Evolutionary conservation across 2,329 filamentous ascomycete species (phyloP).

Genomic region (Leptographium radiaticola): DNA sequence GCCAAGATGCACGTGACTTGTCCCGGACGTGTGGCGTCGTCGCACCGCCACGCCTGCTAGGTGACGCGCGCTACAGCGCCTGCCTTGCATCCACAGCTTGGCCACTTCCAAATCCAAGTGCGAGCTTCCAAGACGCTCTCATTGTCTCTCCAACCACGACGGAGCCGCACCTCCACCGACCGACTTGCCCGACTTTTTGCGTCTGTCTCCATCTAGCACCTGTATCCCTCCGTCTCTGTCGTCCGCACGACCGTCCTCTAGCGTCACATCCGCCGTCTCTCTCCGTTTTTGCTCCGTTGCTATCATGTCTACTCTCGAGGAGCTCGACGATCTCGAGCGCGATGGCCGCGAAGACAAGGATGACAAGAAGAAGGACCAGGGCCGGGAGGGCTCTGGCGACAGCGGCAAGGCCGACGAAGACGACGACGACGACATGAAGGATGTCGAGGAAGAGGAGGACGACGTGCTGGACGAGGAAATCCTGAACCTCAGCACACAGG

Average conservation of each 20-base stretch:
- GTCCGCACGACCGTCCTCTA: background rate
- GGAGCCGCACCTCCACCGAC: background rate
- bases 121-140: background rate
- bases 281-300: background rate
- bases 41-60: constrained; percentile 1
- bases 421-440: constrained; percentile 84
- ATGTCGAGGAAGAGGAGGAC: constrained; percentile 61
- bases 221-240: background rate
- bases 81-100: constrained; percentile 4
- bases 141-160: background rate
- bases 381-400: constrained; percentile 21
- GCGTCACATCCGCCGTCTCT: background rate
- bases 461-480: constrained; percentile 89
- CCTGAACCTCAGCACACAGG: constrained; percentile 80
- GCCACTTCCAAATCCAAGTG: background rate
- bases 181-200: background rate
- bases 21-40: background rate
- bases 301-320: constrained; percentile 79
- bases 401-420: constrained; percentile 33
- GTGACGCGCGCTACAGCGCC: constrained; percentile 6
- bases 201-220: background rate
- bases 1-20: constrained; percentile 1
- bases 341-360: constrained; percentile 56
- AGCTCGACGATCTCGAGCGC: constrained; percentile 80
- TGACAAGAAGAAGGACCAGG: constrained; percentile 18